phyloP scores from a whole-genome alignment of 352 stramenopile genomes.

The Globisporangium paddicum region DNA sequence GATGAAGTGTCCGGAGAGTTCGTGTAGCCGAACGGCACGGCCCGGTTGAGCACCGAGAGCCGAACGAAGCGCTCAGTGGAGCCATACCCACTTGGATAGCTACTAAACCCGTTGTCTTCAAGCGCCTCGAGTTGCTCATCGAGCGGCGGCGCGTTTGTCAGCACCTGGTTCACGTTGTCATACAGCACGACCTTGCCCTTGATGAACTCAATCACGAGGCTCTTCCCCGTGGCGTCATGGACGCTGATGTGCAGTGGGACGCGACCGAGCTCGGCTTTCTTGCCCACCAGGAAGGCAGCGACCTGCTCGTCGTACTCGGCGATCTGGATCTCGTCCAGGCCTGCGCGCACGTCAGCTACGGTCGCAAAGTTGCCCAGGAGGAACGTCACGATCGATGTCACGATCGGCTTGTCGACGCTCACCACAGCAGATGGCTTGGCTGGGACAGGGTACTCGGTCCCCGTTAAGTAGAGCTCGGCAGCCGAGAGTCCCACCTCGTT shows the following conservation, averaged over 20 bases:
- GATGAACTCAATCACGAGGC: constrained; percentile 70
- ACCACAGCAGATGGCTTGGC: constrained; percentile 9
- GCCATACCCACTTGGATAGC: constrained; percentile 46
- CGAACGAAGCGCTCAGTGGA: constrained; percentile 52
- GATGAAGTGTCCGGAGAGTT: constrained; percentile 22
- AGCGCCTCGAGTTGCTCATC: constrained; percentile 37
- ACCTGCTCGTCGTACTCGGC: constrained; percentile 43
- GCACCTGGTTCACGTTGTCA: constrained; percentile 58
- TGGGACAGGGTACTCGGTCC: constrained; percentile 42
- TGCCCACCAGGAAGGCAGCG: constrained; percentile 18
- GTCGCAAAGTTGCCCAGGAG: constrained; percentile 67
- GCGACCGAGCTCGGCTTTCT: constrained; percentile 16
- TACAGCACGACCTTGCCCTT: constrained; percentile 45
- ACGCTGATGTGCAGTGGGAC: constrained; percentile 60
- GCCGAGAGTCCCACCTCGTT: constrained; percentile 52
- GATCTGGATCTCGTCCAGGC: constrained; percentile 47
- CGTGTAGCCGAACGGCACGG: constrained; percentile 32
- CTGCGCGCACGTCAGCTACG: constrained; percentile 48
- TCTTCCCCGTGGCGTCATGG: constrained; percentile 55
- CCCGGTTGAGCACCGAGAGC: constrained; percentile 60
- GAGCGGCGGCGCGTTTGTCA: constrained; percentile 69
- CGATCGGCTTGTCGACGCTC: constrained; percentile 33
- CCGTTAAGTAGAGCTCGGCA: constrained; percentile 40
- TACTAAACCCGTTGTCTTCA: constrained; percentile 20
- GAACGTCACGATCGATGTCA: constrained; percentile 66